Percentiles rank a stretch among this genome's conserved stretches.
phyloP scores from a whole-genome alignment of 1,284 basidiomycete genomes.

The Sparassis latifolia region DNA sequence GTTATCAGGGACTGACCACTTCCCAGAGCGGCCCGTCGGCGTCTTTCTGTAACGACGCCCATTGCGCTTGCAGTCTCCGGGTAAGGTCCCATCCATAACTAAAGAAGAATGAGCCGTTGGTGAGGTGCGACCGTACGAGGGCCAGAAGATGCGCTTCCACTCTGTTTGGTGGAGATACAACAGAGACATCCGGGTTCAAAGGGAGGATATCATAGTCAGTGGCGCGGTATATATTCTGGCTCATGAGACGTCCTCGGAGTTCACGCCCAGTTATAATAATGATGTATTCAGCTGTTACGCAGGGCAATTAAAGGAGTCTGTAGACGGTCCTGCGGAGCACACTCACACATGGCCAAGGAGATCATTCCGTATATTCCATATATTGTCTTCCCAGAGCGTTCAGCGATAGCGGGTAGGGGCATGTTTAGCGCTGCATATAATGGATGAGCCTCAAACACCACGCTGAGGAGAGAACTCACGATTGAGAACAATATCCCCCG shows the following conservation, averaged over 20 bases:
- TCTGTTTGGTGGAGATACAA: conserved; percentile 66
- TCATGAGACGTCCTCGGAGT: conserved; percentile 74
- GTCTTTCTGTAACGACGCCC: conserved; percentile 45
- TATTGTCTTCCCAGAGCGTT: conserved; percentile 54
- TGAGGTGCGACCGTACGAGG: conserved; percentile 83
- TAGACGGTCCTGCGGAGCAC: not conserved
- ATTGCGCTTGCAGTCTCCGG: conserved; percentile 82
- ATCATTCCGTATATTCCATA: conserved; percentile 88
- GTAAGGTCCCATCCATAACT: conserved; percentile 93
- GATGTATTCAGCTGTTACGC: conserved; percentile 78
- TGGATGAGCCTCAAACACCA: conserved; percentile 6
- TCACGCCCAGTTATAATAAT: conserved; percentile 85
- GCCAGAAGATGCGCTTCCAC: conserved; percentile 86
- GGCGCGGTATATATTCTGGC: conserved; percentile 83
- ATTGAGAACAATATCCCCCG: conserved; percentile 67
- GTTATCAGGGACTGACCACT: conserved; percentile 36
- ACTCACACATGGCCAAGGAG: conserved; percentile 79
- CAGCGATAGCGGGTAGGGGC: conserved; percentile 43
- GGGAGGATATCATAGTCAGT: conserved; percentile 92
- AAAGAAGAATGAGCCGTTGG: conserved; percentile 80
- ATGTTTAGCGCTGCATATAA: conserved; percentile 44
- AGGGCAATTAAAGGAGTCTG: conserved; percentile 1
- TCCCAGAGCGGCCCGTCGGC: conserved; percentile 65
- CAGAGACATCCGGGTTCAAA: conserved; percentile 63
- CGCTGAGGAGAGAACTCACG: conserved; percentile 34